A percentile compares a stretch with the other conserved stretches of the same genome.
These are phyloP conservation scores for Abrus precatorius DNA, from an alignment of 306 rosid genomes.

Conservation along the genomic window DNA sequence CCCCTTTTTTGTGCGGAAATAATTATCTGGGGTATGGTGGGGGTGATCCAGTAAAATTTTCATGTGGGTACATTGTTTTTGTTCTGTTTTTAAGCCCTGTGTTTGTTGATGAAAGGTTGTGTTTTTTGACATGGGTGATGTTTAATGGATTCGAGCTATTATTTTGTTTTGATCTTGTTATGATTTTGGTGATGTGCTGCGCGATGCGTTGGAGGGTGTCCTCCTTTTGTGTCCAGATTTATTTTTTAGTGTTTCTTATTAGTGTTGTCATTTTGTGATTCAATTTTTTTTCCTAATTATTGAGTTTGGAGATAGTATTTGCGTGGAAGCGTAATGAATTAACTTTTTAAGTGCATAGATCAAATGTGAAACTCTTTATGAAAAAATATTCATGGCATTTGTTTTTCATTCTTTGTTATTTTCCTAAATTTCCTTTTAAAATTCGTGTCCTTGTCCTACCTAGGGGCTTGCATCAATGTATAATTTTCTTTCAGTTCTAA, in stretches of 20 bases:
- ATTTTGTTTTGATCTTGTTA: slow-evolving; percentile 13
- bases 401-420: slow-evolving; percentile 2
- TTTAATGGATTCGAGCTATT: not conserved
- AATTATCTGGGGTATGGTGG: slow-evolving; percentile 27
- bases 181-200: slow-evolving; percentile 29
- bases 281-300: slow-evolving; percentile 10
- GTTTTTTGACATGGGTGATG: slow-evolving; percentile 27
- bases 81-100: slow-evolving; percentile 32
- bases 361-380: not conserved
- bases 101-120: slow-evolving; percentile 24
- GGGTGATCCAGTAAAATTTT: slow-evolving; percentile 44
- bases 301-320: slow-evolving; percentile 4
- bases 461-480: slow-evolving; percentile 26
- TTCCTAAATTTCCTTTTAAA: not conserved
- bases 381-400: slow-evolving; percentile 26
- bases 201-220: slow-evolving; percentile 11
- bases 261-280: slow-evolving; percentile 45
- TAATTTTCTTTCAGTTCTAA: slow-evolving; percentile 29
- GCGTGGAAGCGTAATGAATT: slow-evolving; percentile 39
- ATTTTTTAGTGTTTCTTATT: slow-evolving; percentile 29
- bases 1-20: not conserved
- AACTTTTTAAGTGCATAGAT: slow-evolving; percentile 26
- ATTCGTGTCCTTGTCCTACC: slow-evolving; percentile 10
- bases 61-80: slow-evolving; percentile 44
- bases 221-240: slow-evolving; percentile 39